Evolutionary conservation across 2,329 filamentous ascomycete species (phyloP).

Genomic region (Aspergillus sojae): DNA sequence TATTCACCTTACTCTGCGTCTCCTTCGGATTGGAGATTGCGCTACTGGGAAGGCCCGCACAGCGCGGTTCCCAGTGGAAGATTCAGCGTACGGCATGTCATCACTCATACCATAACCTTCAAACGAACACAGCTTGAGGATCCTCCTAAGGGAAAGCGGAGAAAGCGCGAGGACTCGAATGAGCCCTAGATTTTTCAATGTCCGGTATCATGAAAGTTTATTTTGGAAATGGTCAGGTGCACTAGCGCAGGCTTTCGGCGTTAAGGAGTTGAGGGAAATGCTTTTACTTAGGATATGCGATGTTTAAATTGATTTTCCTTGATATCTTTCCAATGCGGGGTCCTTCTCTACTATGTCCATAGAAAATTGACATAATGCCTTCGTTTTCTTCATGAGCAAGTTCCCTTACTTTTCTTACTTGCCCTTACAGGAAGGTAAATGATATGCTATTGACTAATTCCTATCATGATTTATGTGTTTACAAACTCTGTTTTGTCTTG

Average conservation of each 20-base stretch:
- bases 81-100: conserved; percentile 79
- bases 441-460: background rate
- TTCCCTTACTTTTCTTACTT: background rate
- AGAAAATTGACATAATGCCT: background rate
- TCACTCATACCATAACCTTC: conserved; percentile 92
- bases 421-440: background rate
- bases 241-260: conserved; percentile 1
- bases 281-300: background rate
- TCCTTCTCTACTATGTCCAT: background rate
- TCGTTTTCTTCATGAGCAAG: background rate
- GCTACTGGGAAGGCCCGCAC: conserved; percentile 63
- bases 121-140: conserved; percentile 76
- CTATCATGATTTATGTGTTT: background rate
- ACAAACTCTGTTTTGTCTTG: no score
- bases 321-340: background rate
- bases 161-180: conserved; percentile 56
- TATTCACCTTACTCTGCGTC: background rate
- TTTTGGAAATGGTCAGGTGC: conserved; percentile 1
- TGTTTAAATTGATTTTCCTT: background rate
- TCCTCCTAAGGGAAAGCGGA: conserved; percentile 88
- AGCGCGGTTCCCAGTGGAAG: conserved; percentile 60
- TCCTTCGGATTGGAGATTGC: conserved; percentile 75
- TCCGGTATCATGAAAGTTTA: background rate
- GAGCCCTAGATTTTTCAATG: background rate
- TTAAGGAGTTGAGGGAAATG: background rate